A percentile compares a stretch with the other conserved stretches of the same genome.
Conservation (phyloP, 805 yeast species). For the Nakazawaea wyomingensis region DNA sequence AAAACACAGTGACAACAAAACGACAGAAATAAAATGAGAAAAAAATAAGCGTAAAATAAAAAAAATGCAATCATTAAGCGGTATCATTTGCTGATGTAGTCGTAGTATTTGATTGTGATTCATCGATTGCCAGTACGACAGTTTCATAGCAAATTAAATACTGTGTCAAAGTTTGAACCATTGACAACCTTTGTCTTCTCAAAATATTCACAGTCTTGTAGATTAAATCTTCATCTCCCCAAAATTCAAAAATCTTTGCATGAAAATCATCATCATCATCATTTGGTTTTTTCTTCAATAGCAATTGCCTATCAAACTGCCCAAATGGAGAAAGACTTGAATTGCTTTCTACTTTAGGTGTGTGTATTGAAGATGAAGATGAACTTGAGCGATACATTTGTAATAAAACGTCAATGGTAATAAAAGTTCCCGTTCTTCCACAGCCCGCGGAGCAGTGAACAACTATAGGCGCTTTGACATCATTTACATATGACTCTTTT, state of each 20-base stretch:
- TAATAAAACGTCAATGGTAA: constrained; percentile 37
- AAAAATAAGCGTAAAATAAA: background rate
- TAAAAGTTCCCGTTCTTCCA: constrained; percentile 52
- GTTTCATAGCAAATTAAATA: constrained; percentile 70
- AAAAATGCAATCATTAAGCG: background rate
- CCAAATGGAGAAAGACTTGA: constrained; percentile 8
- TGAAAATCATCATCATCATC: background rate
- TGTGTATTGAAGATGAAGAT: background rate
- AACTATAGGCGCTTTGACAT: constrained; percentile 21
- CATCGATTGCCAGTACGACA: constrained; percentile 20
- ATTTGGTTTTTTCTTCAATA: background rate
- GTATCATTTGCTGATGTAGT: no score
- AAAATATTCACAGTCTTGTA: constrained; percentile 59
- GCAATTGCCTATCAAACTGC: constrained; percentile 7
- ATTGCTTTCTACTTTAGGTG: constrained; percentile 1
- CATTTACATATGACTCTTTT: constrained; percentile 21
- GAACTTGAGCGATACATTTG: constrained; percentile 14
- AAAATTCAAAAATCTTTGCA: constrained; percentile 13
- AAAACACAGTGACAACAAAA: no score
- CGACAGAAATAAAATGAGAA: no score
- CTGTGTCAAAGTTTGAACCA: constrained; percentile 82
- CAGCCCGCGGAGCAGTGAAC: constrained; percentile 61
- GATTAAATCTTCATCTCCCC: constrained; percentile 45
- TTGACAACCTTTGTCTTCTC: constrained; percentile 70
- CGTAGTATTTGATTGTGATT: background rate